Evolutionary conservation across 2,329 filamentous ascomycete genomes (phyloP).

Genomic region (Xylaria sp.): DNA sequence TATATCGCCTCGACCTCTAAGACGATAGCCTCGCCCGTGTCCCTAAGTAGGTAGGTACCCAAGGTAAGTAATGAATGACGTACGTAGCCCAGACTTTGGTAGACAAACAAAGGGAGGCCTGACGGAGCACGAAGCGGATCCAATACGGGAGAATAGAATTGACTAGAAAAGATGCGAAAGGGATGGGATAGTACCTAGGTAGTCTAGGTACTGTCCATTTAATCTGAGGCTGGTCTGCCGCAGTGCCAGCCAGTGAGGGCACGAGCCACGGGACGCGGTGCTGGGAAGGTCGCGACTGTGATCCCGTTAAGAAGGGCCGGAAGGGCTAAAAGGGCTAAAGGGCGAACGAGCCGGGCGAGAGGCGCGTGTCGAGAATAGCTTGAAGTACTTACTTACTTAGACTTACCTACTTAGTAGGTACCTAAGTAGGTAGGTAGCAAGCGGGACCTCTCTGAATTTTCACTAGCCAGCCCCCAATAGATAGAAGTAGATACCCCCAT

Average conservation of each 20-base stretch:
- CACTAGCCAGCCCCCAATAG: not conserved
- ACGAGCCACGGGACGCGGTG: constrained; percentile 33
- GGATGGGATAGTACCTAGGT: not conserved
- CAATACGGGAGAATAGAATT: not conserved
- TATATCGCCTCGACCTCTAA: no score
- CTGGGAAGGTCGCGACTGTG: constrained; percentile 27
- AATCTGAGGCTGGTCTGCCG: constrained; percentile 10
- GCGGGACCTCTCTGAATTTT: no score
- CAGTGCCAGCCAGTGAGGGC: constrained; percentile 25
- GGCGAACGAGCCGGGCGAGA: not conserved
- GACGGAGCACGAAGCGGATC: not conserved
- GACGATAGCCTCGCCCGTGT: not conserved
- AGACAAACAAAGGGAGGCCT: no score
- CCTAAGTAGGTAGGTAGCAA: not conserved
- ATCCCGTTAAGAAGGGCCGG: constrained; percentile 10
- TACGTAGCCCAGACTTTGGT: no score
- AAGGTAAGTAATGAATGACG: no score
- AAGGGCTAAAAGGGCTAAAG: not conserved
- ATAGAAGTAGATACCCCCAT: no score
- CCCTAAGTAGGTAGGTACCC: not conserved
- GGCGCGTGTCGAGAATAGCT: constrained; percentile 21
- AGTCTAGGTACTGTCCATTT: constrained; percentile 4
- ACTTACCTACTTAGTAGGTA: not conserved
- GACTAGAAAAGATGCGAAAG: not conserved
- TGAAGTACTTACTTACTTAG: no score